These are phyloP conservation scores for Gentiana macrophylla DNA, from an alignment of 257 asterid species.

Conservation along the genomic window DNA sequence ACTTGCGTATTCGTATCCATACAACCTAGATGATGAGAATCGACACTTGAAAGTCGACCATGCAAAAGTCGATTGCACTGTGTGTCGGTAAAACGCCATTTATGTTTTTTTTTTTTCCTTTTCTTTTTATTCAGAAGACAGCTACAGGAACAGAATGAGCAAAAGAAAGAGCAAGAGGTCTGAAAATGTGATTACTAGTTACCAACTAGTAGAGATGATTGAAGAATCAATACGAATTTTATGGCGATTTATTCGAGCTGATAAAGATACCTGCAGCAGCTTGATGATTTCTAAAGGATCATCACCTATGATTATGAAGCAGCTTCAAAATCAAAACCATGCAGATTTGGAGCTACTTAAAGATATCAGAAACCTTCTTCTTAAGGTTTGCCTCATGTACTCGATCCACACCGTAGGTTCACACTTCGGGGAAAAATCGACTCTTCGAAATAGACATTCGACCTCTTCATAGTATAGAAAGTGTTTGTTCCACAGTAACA, in stretches of 20 bases:
- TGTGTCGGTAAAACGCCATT: no score
- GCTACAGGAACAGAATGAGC: slow-evolving; percentile 34
- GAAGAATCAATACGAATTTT: slow-evolving; percentile 90
- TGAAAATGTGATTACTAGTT: slow-evolving; percentile 52
- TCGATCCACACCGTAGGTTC: no score
- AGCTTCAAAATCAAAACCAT: slow-evolving; percentile 27
- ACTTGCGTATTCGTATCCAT: no score
- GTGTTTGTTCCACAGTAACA: no score
- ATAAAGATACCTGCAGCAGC: slow-evolving; percentile 41
- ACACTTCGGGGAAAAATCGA: no score
- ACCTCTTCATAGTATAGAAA: no score
- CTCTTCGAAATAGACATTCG: no score
- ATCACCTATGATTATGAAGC: not conserved
- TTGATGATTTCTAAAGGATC: slow-evolving; percentile 12
- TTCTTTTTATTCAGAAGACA: slow-evolving; percentile 51
- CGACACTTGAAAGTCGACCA: no score
- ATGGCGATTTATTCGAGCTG: slow-evolving; percentile 78
- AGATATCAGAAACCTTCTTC: slow-evolving; percentile 48
- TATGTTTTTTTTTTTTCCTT: not conserved
- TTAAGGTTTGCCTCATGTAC: slow-evolving; percentile 34
- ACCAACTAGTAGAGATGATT: slow-evolving; percentile 65
- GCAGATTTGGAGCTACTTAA: slow-evolving; percentile 42
- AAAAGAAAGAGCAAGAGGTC: slow-evolving; percentile 24
- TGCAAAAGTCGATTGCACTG: no score
- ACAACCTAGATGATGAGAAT: no score